Evolutionary conservation across 208 protist genomes (phyloP).

Genomic region (Blechomonas ayalai): DNA sequence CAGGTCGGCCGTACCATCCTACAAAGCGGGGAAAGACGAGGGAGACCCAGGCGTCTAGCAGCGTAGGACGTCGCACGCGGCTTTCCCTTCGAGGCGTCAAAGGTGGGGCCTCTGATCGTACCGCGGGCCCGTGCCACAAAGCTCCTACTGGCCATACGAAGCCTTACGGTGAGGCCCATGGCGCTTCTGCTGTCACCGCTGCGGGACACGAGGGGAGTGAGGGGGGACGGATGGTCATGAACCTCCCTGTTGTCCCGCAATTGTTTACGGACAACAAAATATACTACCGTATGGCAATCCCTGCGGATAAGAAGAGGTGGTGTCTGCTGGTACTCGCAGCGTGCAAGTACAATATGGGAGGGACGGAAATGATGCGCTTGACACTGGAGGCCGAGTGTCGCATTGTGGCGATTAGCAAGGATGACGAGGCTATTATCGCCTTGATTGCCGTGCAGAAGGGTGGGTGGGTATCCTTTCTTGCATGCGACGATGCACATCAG

Average conservation of each 20-base stretch:
- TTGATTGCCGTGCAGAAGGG: conserved; percentile 17
- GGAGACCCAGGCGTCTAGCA: no score
- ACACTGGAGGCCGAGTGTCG: conserved; percentile 20
- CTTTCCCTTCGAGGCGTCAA: no score
- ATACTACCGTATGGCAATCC: conserved; percentile 7
- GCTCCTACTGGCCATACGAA: no score
- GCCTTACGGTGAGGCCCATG: no score
- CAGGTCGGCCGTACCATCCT: no score
- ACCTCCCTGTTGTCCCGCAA: conserved; percentile 1
- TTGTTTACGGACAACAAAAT: neutral
- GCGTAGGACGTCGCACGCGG: no score
- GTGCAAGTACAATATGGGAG: conserved; percentile 28
- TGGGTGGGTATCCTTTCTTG: conserved; percentile 33
- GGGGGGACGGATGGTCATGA: no score
- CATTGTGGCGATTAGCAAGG: conserved; percentile 12
- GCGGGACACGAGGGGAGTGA: no score
- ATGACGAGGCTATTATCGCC: conserved; percentile 12
- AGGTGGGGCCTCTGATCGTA: no score
- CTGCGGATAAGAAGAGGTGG: conserved; percentile 13
- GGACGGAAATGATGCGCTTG: conserved; percentile 10
- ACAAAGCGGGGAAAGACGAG: no score
- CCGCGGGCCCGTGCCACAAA: no score
- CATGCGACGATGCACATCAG: conserved; percentile 17
- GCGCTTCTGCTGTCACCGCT: no score
- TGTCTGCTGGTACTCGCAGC: conserved; percentile 15